Conservation (phyloP, 345 rosid species). For the Eutrema yunnanense region DNA sequence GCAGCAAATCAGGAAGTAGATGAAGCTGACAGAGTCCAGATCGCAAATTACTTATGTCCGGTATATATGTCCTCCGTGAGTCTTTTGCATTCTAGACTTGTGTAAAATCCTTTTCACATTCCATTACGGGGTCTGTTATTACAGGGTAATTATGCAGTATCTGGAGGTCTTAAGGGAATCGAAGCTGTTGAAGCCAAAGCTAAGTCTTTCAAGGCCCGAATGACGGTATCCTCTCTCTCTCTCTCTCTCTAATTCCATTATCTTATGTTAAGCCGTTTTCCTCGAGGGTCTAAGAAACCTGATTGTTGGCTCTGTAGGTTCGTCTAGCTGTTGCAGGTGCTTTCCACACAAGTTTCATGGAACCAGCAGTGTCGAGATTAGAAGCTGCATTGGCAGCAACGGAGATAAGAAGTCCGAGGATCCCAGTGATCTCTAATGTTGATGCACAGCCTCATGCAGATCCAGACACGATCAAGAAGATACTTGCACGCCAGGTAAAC, state of each 20-base stretch:
- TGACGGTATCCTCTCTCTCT: conserved; percentile 53
- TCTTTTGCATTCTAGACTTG: conserved; percentile 11
- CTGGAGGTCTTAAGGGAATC: conserved; percentile 90
- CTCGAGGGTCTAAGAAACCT: not conserved
- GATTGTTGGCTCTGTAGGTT: conserved; percentile 41
- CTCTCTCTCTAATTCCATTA: not conserved
- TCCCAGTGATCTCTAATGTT: conserved; percentile 94
- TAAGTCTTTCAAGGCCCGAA: conserved; percentile 91
- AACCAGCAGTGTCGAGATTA: conserved; percentile 95
- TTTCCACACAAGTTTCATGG: conserved; percentile 96
- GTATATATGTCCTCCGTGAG: conserved; percentile 32
- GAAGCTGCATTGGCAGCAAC: conserved; percentile 82
- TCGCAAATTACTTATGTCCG: conserved; percentile 83
- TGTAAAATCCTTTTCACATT: not conserved
- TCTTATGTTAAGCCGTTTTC: not conserved
- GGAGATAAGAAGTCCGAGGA: conserved; percentile 67
- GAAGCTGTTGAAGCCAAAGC: conserved; percentile 94
- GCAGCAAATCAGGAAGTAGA: conserved; percentile 93
- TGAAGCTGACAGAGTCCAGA: conserved; percentile 75
- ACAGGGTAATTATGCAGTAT: conserved; percentile 95
- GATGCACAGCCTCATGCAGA: conserved; percentile 95
- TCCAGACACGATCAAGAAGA: conserved; percentile 83
- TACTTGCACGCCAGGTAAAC: conserved; percentile 72
- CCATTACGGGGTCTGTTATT: not conserved
- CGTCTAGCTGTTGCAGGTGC: conserved; percentile 97